Conservation (phyloP, 2,329 filamentous ascomycete species). For the Penicillium sp. region DNA sequence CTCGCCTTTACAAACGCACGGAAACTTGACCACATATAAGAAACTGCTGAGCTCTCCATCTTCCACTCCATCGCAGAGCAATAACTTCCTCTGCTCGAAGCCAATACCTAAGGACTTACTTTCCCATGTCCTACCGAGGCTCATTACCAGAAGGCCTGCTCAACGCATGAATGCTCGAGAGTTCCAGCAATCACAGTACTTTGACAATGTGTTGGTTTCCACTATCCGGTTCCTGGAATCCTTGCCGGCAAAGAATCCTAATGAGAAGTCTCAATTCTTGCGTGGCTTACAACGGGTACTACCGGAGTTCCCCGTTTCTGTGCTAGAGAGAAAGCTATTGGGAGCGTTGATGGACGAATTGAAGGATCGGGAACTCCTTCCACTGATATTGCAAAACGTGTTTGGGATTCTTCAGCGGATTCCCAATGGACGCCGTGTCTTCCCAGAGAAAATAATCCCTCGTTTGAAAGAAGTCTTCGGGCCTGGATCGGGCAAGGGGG, state of each 20-base stretch:
- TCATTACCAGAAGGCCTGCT: conserved; percentile 84
- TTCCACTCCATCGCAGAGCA: conserved; percentile 71
- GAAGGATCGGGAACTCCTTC: conserved; percentile 84
- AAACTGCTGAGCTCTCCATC: conserved; percentile 76
- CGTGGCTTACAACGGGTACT: conserved; percentile 82
- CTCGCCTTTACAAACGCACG: conserved; percentile 80
- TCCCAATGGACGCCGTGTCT: conserved; percentile 72
- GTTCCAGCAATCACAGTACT: conserved; percentile 93
- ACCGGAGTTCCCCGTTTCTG: conserved; percentile 86
- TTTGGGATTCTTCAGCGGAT: conserved; percentile 84
- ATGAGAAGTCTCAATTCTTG: conserved; percentile 89
- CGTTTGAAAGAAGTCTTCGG: conserved; percentile 80
- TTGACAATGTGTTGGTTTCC: conserved; percentile 94
- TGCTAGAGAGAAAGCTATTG: conserved; percentile 91
- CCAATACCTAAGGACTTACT: conserved; percentile 77
- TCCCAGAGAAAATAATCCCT: conserved; percentile 84
- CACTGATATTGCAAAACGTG: conserved; percentile 82
- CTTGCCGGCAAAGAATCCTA: conserved; percentile 85
- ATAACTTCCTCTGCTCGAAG: conserved; percentile 79
- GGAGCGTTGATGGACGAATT: conserved; percentile 87
- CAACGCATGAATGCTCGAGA: conserved; percentile 84
- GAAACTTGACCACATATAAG: conserved; percentile 80
- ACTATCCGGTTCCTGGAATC: conserved; percentile 93
- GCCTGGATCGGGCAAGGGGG: conserved; percentile 46
- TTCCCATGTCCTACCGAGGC: conserved; percentile 71